Percentiles rank a stretch among this genome's conserved stretches.
These are phyloP conservation scores for Orbilia brochopaga DNA, from an alignment of 2,329 filamentous ascomycete species.

Conservation along the genomic window DNA sequence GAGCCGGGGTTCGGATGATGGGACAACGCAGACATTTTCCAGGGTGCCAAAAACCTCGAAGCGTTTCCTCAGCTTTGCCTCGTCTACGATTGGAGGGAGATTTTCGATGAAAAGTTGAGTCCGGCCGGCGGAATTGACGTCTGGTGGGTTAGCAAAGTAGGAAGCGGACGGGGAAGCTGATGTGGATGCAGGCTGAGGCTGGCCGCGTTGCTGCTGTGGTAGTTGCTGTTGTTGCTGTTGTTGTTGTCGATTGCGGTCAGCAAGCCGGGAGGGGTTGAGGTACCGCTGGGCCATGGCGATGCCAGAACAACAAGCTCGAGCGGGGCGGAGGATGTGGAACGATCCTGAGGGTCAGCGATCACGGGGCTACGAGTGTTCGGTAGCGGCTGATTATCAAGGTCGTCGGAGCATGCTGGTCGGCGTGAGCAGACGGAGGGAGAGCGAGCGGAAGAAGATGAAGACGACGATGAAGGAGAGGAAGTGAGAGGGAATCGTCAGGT, in stretches of 20 bases:
- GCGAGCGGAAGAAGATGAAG: not conserved
- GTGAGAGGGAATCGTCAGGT: too few species aligned
- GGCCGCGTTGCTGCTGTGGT: conserved; percentile 1
- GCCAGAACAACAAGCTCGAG: not conserved
- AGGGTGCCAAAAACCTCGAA: conserved; percentile 46
- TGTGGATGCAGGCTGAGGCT: too few species aligned
- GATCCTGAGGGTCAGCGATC: not conserved
- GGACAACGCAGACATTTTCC: conserved; percentile 25
- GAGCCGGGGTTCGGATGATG: conserved; percentile 21
- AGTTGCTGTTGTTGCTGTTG: too few species aligned
- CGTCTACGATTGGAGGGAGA: conserved; percentile 29
- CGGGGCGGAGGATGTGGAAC: not conserved
- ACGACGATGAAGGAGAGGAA: not conserved
- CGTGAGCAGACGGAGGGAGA: too few species aligned
- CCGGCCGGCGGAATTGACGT: conserved; percentile 4
- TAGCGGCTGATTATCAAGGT: too few species aligned
- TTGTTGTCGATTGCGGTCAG: conserved; percentile 19
- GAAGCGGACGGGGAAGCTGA: not conserved
- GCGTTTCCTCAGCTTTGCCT: conserved; percentile 39
- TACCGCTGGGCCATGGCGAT: conserved; percentile 40
- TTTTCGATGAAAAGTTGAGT: conserved; percentile 43
- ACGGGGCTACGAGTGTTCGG: too few species aligned
- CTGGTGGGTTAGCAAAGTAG: conserved; percentile 9
- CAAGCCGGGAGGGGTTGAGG: conserved; percentile 10
- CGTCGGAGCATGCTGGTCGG: too few species aligned